These are phyloP conservation scores for Boehmeria nivea DNA, from an alignment of 306 rosid genomes.

Conservation along the genomic window DNA sequence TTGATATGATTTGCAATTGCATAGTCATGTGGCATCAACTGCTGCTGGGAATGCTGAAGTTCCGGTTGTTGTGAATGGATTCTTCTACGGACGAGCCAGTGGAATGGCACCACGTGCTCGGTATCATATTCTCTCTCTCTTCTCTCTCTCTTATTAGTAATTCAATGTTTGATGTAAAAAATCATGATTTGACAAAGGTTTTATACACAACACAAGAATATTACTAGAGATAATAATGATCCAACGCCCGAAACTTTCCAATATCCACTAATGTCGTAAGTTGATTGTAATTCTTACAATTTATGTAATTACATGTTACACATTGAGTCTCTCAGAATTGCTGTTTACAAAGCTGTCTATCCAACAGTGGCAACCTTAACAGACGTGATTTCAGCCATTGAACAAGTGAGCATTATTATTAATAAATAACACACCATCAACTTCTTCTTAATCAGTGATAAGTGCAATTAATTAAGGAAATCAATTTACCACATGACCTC, in stretches of 20 bases:
- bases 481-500: too few species aligned
- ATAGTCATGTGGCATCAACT: conserved; percentile 77
- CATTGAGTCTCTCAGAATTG: too few species aligned
- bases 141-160: not conserved
- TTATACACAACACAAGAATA: not conserved
- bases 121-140: conserved; percentile 18
- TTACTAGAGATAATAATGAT: too few species aligned
- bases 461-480: too few species aligned
- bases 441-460: too few species aligned
- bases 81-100: conserved; percentile 60
- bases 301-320: too few species aligned
- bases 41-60: conserved; percentile 87
- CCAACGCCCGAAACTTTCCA: too few species aligned
- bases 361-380: conserved; percentile 57
- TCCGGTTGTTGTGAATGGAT: conserved; percentile 63
- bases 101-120: conserved; percentile 89
- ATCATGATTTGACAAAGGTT: too few species aligned
- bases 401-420: conserved; percentile 59
- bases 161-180: too few species aligned
- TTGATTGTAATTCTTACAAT: too few species aligned
- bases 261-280: too few species aligned
- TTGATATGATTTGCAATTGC: conserved; percentile 11
- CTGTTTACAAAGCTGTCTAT: conserved; percentile 76
- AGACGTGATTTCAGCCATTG: conserved; percentile 78
- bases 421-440: not conserved